Evolutionary conservation across 768 basidiomycete species (phyloP), one percentile per base, ranked within the genome.

Genomic region (Trametes cinnabarina): DNA sequence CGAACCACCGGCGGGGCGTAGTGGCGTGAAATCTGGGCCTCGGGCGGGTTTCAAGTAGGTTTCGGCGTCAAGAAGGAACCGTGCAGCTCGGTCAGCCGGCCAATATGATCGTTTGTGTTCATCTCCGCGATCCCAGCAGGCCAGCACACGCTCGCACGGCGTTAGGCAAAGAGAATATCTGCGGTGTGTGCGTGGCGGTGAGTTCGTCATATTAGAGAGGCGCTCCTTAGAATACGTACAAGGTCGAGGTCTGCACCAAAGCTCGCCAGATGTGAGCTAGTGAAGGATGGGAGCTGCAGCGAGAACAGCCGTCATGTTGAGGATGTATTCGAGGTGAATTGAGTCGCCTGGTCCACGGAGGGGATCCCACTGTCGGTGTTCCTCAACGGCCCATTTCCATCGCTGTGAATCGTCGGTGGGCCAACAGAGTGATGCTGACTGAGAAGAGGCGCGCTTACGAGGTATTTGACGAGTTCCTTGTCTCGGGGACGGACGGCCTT

Each of bases 341-440:
- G 71, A 63, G 17, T 76, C 70, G 4, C 77, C 62, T 4, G 75
- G 74, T 0, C 84, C 85, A 22, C 61, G 50, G 9, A 65, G 72
- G 0, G 84, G 76, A 26, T 72, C 71, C 85, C 85, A 87, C 55
- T 77, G 65, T 57, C 75, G 77, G 6, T 73, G 71, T 51, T 84
- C 82, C 30, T 76, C 71, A 32, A 76, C 74, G 1, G 87, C 87
- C 88, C 88, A 90, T 68, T 82, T 83, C 88, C 87, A 90, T 58
- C 77, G 82, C 88, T 90, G 57, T n/a, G 51, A 23, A 11, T 30
- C 8, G 22, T 10, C 25, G 12, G 52, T 28, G 14, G n/a, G 49
- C 35, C 40, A 44, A 17, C 41, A 40, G 9, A 40, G 11, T 17
- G 7, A 32, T 12, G 30, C 30, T 32, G 3, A 43, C 25, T 12